A percentile compares a stretch with the other conserved stretches of the same genome.
These are phyloP conservation scores for Hyphopichia fennica DNA, from an alignment of 1,139 yeast genomes.

Conservation along the genomic window DNA sequence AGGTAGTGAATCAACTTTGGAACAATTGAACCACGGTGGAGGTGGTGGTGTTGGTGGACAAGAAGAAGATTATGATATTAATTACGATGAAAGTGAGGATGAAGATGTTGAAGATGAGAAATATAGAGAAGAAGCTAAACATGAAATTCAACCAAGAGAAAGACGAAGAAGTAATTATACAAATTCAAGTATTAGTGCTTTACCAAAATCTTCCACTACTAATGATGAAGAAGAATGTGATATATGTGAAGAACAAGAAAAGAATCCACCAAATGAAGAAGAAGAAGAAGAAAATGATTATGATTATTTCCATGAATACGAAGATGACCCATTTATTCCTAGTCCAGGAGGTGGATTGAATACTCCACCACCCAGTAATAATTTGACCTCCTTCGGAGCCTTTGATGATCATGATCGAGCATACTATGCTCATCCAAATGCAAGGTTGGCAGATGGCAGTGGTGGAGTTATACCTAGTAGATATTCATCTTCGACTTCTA, in stretches of 20 bases:
- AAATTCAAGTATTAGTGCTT: no score
- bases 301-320: slow-evolving; percentile 3
- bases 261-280: not conserved
- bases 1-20: not conserved
- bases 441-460: slow-evolving; percentile 21
- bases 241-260: not conserved
- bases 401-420: slow-evolving; percentile 30
- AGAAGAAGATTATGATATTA: slow-evolving; percentile 29
- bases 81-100: slow-evolving; percentile 19
- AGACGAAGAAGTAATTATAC: slow-evolving; percentile 4
- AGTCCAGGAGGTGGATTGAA: slow-evolving; percentile 25
- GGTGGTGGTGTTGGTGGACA: slow-evolving; percentile 5
- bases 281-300: slow-evolving; percentile 12
- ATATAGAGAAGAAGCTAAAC: not conserved
- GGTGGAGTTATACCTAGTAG: slow-evolving; percentile 2
- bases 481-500: slow-evolving; percentile 9
- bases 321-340: slow-evolving; percentile 24
- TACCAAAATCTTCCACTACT: slow-evolving; percentile 3
- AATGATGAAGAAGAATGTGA: not conserved
- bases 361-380: slow-evolving; percentile 27
- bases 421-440: slow-evolving; percentile 44
- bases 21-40: slow-evolving; percentile 1
- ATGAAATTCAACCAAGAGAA: not conserved
- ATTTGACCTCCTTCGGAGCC: slow-evolving; percentile 17
- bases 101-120: slow-evolving; percentile 10